phyloP scores from a whole-genome alignment of 805 yeast genomes.

The Nakazawaea wickerhamii region DNA sequence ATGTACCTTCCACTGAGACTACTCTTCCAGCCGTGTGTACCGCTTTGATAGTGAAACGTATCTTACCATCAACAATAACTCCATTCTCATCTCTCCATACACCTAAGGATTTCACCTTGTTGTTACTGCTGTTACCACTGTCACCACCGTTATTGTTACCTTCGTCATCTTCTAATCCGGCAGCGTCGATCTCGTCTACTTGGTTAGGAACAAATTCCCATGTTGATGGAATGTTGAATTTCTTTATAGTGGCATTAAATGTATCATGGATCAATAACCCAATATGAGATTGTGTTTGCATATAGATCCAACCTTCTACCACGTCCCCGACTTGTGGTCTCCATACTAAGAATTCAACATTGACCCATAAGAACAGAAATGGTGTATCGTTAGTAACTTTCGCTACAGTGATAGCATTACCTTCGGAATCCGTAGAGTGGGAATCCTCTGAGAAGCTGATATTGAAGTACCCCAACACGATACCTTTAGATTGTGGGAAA shows the following conservation, averaged over 20 bases:
- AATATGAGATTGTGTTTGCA: conserved; percentile 93
- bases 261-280: conserved; percentile 89
- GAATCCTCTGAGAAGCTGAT: conserved; percentile 46
- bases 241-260: conserved; percentile 88
- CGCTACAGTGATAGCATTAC: conserved; percentile 44
- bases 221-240: conserved; percentile 73
- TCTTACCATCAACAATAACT: conserved; percentile 73
- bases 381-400: conserved; percentile 76
- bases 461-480: conserved; percentile 74
- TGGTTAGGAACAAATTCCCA: conserved; percentile 86
- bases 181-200: conserved; percentile 45
- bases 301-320: conserved; percentile 80
- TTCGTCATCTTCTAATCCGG: conserved; percentile 19
- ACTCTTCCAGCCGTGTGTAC: conserved; percentile 76
- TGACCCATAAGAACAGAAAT: conserved; percentile 82
- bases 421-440: conserved; percentile 32
- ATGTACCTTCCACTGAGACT: conserved; percentile 84
- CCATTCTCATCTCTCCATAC: conserved; percentile 82
- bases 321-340: conserved; percentile 83
- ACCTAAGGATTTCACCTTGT: conserved; percentile 58
- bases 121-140: too few relatives aligned
- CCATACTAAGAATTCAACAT: conserved; percentile 83
- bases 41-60: conserved; percentile 67
- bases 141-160: conserved; percentile 11
- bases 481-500: conserved; percentile 68